Base-by-base conservation (phyloP, 495 filamentous ascomycete species). In the Penicillium chermesinum region DNA sequence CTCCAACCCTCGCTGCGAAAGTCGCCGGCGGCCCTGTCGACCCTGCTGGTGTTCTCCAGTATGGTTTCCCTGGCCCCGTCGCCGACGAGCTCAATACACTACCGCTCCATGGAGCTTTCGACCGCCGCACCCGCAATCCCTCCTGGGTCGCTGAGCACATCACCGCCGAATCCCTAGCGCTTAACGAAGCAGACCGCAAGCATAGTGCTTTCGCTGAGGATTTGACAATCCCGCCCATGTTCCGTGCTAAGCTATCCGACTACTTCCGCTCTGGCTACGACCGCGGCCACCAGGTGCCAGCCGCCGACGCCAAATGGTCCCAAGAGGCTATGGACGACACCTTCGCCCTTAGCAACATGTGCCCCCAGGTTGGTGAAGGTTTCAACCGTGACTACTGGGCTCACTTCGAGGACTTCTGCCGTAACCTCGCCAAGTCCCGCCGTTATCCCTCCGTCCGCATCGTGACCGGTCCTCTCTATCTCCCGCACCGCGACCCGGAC, bases 341-440 rank as follows among this genome's bases (percentile, higher is more conserved):
- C 1, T 98, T 98, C 61, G 79, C 76, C 54, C 79, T 98, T 34
- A 85, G 75, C 61, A 98, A 98, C 70, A 98, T 98, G 91, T 95
- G 88, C 56, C 93, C 93, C 14, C 93, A 98, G 67, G 91, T 98
- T 2, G 93, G 93, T 41, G 87, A 93, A 62, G 93, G 93, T 21
- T 98, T 98, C 74, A 98, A 98, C 69, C 77, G 93, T 15, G 93
- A 98, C 68, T 95, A 98, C 80, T 98, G 93, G 93, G 84, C 94
- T 42, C 94, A 97, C 62, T 91, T 98, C 58, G 93, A 98, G 68
- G 89, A 95, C 55, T 98, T 97, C 66, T 95, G 94, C 67, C 80
- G 93, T 2, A 73, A 87, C 7, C 75, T 98, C 25, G 87, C 91
- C 1, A 66, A 69, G 36, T 30, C 25, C 10, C 25, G 25, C 10